phyloP scores from a whole-genome alignment of 2,329 filamentous ascomycete genomes.

The Cercospora sp. region DNA sequence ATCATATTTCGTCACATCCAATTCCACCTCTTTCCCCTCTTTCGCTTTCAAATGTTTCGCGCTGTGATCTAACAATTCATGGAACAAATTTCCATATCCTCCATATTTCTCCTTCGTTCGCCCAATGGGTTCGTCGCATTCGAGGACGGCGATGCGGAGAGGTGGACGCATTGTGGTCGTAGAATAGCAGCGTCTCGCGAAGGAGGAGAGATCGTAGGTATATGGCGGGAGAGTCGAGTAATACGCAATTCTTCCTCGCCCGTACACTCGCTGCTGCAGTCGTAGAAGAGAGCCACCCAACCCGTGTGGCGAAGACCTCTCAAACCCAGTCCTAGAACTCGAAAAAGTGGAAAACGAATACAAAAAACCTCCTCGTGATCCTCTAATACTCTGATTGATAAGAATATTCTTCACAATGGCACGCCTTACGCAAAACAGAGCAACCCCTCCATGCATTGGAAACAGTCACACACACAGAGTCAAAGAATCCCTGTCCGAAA shows the following conservation, averaged over 20 bases:
- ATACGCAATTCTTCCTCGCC: neutral
- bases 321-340: neutral
- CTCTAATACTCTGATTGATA: neutral
- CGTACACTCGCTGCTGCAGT: neutral
- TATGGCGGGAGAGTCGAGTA: neutral
- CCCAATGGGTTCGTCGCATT: conserved; percentile 77
- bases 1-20: conserved; percentile 67
- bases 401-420: neutral
- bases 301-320: neutral
- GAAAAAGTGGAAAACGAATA: neutral
- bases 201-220: too few relatives aligned
- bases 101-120: conserved; percentile 65
- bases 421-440: neutral
- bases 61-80: conserved; percentile 52
- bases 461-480: neutral
- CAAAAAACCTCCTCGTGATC: neutral
- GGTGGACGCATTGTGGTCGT: conserved; percentile 14
- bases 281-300: neutral
- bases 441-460: neutral
- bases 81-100: conserved; percentile 67
- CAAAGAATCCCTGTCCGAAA: neutral
- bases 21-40: conserved; percentile 46
- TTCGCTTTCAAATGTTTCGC: conserved; percentile 48
- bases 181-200: neutral
- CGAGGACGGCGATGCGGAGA: conserved; percentile 80